phyloP scores from a whole-genome alignment of 257 asterid species.

The Nicotiana attenuata region DNA sequence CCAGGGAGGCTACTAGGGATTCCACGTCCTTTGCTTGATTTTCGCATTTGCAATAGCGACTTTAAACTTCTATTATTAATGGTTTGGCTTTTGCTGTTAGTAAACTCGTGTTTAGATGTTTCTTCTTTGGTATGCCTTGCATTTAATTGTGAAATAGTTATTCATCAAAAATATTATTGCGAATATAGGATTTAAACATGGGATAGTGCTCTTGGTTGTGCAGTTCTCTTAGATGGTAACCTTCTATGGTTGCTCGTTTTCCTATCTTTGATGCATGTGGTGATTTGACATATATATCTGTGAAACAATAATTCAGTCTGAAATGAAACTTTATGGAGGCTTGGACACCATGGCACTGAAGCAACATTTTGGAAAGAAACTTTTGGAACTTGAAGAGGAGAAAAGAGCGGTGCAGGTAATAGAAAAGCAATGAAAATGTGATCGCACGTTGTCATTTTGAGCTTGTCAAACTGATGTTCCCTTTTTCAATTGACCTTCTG shows the following conservation, averaged over 20 bases:
- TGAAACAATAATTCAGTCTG: slow-evolving; percentile 57
- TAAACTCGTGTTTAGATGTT: neutral
- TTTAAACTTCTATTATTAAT: neutral
- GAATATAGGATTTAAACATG: neutral
- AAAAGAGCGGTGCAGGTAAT: slow-evolving; percentile 82
- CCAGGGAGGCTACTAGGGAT: neutral
- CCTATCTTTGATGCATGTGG: neutral
- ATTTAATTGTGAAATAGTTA: neutral
- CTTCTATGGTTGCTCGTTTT: neutral
- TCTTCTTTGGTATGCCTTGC: neutral
- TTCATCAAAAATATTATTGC: neutral
- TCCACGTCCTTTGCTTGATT: neutral
- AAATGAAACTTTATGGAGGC: slow-evolving; percentile 89
- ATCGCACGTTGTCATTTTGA: neutral
- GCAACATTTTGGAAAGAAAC: slow-evolving; percentile 93
- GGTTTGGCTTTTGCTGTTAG: neutral
- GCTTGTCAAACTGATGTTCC: slow-evolving; percentile 16
- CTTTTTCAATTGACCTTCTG: slow-evolving; percentile 7
- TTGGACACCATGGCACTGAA: slow-evolving; percentile 78
- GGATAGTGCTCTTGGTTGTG: neutral
- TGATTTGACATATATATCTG: slow-evolving; percentile 9
- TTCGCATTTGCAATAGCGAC: neutral
- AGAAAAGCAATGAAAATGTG: neutral
- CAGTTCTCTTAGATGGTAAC: neutral
- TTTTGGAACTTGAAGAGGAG: slow-evolving; percentile 96